Base-by-base conservation (phyloP, 495 filamentous ascomycete species). In the Aspergillus biplanus region DNA sequence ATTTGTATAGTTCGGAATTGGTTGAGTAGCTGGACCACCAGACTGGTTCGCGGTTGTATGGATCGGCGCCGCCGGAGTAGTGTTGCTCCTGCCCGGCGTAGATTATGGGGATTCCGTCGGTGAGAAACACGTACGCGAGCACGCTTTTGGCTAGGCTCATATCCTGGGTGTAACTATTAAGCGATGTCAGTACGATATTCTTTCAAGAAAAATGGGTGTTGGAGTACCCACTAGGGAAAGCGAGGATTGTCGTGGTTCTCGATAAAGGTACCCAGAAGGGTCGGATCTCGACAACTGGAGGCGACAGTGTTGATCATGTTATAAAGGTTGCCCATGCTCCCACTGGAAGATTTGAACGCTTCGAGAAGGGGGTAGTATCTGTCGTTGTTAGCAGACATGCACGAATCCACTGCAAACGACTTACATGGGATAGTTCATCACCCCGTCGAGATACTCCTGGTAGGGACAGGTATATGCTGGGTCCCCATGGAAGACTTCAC, bases 221-320 rank as follows among this genome's bases (percentile, higher is more conserved):
- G 15, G 21, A 33, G n/a, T 18, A 65, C 73, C 58, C 70, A 79
- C 73, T 80, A 86, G 5, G 89, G 74, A 72, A 91, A 92, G 4
- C 90, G 85, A 4, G 83, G 75, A 16, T 86, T 82, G 72, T 95
- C 91, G 67, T 96, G 92, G 68, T 96, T 96, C 67, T 94, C 91
- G 15, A 87, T 61, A 74, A 96, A 96, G 5, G 80, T 87, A 34
- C 90, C 90, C 5, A 91, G 80, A 0, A 92, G 76, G 6, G 84
- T 88, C 1, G 83, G 78, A 63, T 92, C 89, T 8, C 70, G 61
- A 70, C 88, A 91, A 48, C 58, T 67, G 7, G 66, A 73, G 39
- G 85, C 84, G 42, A 92, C 76, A 0, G 75, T 76, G 66, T 83
- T 80, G 67, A 87, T 80, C 73, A 84, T 85, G 63, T 84, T 76